phyloP scores from a whole-genome alignment of 108 stramenopile genomes.

The Nitzschia sp. region DNA sequence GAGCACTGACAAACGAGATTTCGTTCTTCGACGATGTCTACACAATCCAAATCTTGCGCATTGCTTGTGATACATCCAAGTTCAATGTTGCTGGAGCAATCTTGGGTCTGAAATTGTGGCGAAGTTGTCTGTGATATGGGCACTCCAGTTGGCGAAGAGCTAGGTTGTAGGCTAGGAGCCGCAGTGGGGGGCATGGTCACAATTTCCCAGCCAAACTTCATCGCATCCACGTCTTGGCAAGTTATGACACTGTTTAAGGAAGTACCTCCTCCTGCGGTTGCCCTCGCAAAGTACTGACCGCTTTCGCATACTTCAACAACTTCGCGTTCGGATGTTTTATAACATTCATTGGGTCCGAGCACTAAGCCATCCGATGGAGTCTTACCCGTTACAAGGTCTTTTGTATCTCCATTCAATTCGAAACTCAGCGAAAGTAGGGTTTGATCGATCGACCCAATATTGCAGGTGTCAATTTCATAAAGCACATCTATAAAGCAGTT shows the following conservation, averaged over 20 bases:
- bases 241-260: not conserved
- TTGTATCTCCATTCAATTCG: not conserved
- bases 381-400: not conserved
- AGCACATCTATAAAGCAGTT: constrained; percentile 11
- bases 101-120: not conserved
- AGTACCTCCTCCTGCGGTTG: not conserved
- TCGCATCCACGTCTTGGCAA: not conserved
- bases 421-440: not conserved
- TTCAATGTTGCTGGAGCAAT: not conserved
- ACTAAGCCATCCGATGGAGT: not conserved
- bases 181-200: not conserved
- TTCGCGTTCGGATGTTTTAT: not conserved
- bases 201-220: constrained; percentile 1
- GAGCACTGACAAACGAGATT: constrained; percentile 11
- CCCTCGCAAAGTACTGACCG: not conserved
- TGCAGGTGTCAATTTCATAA: constrained; percentile 16
- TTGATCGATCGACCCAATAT: not conserved
- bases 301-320: not conserved
- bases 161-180: not conserved
- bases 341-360: constrained; percentile 9
- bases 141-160: not conserved
- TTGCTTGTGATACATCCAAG: not conserved
- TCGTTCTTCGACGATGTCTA: constrained; percentile 9
- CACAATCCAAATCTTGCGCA: constrained; percentile 5
- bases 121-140: not conserved